These are phyloP conservation scores for Lizonia empirigonia DNA, from an alignment of 2,329 filamentous ascomycete genomes.

Conservation along the genomic window DNA sequence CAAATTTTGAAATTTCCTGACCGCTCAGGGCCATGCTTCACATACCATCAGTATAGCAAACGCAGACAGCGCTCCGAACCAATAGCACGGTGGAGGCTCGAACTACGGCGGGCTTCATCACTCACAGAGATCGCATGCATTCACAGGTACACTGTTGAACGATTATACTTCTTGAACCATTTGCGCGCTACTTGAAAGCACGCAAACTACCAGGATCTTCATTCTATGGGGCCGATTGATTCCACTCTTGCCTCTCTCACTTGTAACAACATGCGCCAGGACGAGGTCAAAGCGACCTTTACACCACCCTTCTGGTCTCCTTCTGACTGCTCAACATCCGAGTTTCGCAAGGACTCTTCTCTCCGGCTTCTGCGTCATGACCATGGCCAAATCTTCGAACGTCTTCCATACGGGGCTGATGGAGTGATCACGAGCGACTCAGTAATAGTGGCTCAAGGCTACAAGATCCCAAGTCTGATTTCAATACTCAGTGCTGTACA, in stretches of 20 bases:
- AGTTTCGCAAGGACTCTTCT: too few species aligned
- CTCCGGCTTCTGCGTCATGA: too few species aligned
- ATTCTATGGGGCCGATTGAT: background rate
- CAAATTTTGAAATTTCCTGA: background rate
- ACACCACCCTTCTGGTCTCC: background rate
- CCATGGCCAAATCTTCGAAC: background rate
- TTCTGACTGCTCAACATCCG: too few species aligned
- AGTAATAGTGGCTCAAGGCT: background rate
- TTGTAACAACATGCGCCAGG: background rate
- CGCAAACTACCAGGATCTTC: background rate
- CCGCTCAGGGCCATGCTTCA: background rate
- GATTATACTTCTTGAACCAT: background rate
- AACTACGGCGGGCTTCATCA: background rate
- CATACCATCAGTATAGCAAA: background rate
- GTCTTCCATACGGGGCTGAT: too few species aligned
- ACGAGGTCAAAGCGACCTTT: background rate
- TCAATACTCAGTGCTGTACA: background rate
- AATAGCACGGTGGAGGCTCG: background rate
- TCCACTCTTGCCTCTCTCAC: too few species aligned
- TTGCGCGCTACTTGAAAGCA: background rate
- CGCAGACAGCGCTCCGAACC: background rate
- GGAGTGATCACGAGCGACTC: background rate
- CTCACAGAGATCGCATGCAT: background rate
- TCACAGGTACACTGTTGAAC: conserved; percentile 1
- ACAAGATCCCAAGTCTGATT: background rate